These are phyloP conservation scores for Pulveroboletus sp. DNA, from an alignment of 768 basidiomycete species.

Conservation along the genomic window DNA sequence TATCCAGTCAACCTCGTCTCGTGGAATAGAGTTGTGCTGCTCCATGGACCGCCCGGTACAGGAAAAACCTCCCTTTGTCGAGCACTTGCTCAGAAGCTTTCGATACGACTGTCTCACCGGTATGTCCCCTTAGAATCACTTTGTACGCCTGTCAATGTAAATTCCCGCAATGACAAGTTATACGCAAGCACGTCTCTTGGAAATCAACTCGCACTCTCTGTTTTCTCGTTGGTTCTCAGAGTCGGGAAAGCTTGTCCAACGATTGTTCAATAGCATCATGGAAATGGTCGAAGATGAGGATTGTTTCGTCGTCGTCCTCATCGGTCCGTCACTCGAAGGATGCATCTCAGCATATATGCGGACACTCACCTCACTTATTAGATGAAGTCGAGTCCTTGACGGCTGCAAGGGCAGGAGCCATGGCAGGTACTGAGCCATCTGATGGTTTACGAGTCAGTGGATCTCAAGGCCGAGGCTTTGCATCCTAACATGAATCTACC, in stretches of 20 bases:
- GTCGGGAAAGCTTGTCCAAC: constrained; percentile 95
- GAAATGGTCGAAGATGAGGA: constrained; percentile 92
- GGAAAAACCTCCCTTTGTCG: constrained; percentile 95
- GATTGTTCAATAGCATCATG: constrained; percentile 81
- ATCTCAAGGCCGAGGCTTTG: background rate
- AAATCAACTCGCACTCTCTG: constrained; percentile 97
- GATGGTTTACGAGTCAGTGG: constrained; percentile 82
- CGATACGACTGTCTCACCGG: constrained; percentile 86
- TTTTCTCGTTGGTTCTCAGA: constrained; percentile 99
- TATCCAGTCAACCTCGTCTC: constrained; percentile 80
- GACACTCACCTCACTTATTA: constrained; percentile 28
- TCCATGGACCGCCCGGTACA: constrained; percentile 97
- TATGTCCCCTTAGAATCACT: constrained; percentile 29
- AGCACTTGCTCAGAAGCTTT: constrained; percentile 91
- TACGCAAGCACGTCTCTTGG: constrained; percentile 79
- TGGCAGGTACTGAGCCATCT: constrained; percentile 93
- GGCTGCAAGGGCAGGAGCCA: constrained; percentile 88
- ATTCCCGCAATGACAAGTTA: constrained; percentile 64
- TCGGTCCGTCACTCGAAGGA: constrained; percentile 48
- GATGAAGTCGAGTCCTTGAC: constrained; percentile 97
- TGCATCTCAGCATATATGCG: constrained; percentile 3
- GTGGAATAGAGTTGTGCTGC: constrained; percentile 92
- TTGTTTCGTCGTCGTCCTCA: constrained; percentile 89
- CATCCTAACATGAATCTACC: background rate
- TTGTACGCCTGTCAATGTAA: background rate